Evolutionary conservation across 2,329 filamentous ascomycete genomes (phyloP).

Genomic region (Anthostomella pinea): DNA sequence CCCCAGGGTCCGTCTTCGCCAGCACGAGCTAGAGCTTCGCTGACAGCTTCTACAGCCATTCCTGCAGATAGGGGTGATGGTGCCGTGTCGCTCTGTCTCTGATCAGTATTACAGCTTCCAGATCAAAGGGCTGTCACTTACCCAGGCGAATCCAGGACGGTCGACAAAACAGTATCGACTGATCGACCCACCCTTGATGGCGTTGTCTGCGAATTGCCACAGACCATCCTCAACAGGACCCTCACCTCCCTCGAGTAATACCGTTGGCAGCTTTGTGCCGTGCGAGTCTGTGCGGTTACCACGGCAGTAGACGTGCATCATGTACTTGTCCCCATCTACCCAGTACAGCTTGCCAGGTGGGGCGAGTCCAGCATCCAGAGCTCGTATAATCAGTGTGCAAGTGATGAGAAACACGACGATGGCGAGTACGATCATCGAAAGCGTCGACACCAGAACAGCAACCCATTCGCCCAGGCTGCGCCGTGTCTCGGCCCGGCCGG

Average conservation of each 20-base stretch:
- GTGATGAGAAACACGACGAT: constrained; percentile 72
- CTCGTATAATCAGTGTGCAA: constrained; percentile 73
- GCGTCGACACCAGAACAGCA: constrained; percentile 71
- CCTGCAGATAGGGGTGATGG: constrained; percentile 91
- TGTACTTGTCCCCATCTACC: constrained; percentile 82
- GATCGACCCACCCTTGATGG: constrained; percentile 77
- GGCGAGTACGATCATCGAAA: constrained; percentile 67
- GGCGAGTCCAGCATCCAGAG: constrained; percentile 71
- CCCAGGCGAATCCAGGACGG: constrained; percentile 82
- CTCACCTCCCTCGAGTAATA: constrained; percentile 83
- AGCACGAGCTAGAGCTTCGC: constrained; percentile 76
- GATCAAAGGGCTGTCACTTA: constrained; percentile 24
- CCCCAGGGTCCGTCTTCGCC: constrained; percentile 83
- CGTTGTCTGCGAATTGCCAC: constrained; percentile 74
- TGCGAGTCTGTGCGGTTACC: constrained; percentile 63
- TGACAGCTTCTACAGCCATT: constrained; percentile 85
- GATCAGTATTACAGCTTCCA: constrained; percentile 32
- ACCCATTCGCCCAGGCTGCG: constrained; percentile 82
- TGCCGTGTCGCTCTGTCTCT: constrained; percentile 70
- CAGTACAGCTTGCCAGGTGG: constrained; percentile 73
- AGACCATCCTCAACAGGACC: constrained; percentile 74
- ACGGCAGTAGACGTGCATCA: constrained; percentile 79
- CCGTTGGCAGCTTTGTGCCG: constrained; percentile 65
- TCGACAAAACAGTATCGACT: constrained; percentile 93
- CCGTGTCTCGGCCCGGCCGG: constrained; percentile 81